These are phyloP conservation scores for Polyporus arcularius DNA, from an alignment of 768 basidiomycete genomes.

Conservation along the genomic window DNA sequence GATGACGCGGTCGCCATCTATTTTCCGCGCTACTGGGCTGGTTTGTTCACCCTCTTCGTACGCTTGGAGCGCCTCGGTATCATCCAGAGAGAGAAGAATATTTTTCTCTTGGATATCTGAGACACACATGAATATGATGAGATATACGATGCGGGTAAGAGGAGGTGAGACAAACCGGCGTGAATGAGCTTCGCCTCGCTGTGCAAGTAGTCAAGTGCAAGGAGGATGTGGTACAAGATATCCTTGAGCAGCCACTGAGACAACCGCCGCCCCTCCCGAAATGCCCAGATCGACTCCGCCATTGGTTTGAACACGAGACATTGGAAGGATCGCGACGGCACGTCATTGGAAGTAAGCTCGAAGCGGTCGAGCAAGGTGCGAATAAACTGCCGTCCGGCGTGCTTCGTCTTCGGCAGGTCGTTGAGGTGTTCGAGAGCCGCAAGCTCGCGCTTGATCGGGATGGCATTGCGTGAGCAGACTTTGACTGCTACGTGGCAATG, in stretches of 20 bases:
- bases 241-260: background rate
- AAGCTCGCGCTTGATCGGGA: constrained; percentile 1
- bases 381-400: background rate
- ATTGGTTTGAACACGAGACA: constrained; percentile 8
- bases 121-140: background rate
- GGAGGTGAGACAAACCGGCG: constrained; percentile 6
- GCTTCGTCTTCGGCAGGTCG: background rate
- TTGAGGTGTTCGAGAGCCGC: constrained; percentile 5
- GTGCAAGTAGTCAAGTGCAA: constrained; percentile 14
- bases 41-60: background rate
- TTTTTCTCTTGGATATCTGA: constrained; percentile 17
- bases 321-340: background rate
- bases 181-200: constrained; percentile 12
- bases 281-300: background rate
- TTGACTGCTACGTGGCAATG: constrained; percentile 8
- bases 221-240: background rate
- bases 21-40: constrained; percentile 3
- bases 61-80: background rate
- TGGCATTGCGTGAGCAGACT: background rate
- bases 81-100: constrained; percentile 7
- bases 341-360: background rate
- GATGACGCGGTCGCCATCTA: constrained; percentile 8
- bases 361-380: constrained; percentile 9
- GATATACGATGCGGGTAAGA: background rate
- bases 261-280: background rate